Evolutionary conservation across 2,329 filamentous ascomycete species (phyloP), one percentile per base, ranked within the genome.

Genomic region (Graphilbum fragrans): DNA sequence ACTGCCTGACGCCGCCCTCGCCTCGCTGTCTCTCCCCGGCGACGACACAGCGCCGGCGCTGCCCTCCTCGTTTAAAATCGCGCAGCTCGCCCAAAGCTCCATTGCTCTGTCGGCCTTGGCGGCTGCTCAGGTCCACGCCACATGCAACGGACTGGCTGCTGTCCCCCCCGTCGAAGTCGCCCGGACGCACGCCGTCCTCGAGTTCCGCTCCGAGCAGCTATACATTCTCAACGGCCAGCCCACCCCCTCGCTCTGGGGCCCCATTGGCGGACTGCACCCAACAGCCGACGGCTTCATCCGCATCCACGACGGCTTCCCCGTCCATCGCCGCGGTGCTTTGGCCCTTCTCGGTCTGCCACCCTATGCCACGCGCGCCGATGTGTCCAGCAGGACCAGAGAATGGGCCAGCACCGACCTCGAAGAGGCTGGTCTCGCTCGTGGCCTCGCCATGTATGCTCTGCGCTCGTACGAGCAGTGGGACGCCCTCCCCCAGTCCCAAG

Each of bases 11-110:
- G 31, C 20, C 4, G 23, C 38, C 8, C 32, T 40, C 4, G 8
- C 3, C 12, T 34, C 38, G 21, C 31, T 40, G 17, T 17, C 17
- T 3, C 31, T 40, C 19, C n/a, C 32, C 9, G 29, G 32, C 16
- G 32, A 35, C 21, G 16, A 40, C n/a, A n/a, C 12, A 9, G n/a
- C 10, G 0, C 52, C 57, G 5, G 57, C 55, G 4, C 52, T 63
- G 2, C 63, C 64, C 1, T 75, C 69, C 1, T 76, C 71, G 0
- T 76, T 67, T 59, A 73, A 71, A 43, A 62, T 77, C 14, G 67
- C 62, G 0, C 56, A 67, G 31, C 55, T 77, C 1, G 71, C 71
- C 0, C 72, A 76, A 49, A 58, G 63, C 11, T 60, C 65, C 1
- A 71, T 78, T 21, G 67, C 62, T 0, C 50, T 71, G 0, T 68